Base-by-base conservation (phyloP, 495 filamentous ascomycete genomes). In the Lophiotrema nucula region DNA sequence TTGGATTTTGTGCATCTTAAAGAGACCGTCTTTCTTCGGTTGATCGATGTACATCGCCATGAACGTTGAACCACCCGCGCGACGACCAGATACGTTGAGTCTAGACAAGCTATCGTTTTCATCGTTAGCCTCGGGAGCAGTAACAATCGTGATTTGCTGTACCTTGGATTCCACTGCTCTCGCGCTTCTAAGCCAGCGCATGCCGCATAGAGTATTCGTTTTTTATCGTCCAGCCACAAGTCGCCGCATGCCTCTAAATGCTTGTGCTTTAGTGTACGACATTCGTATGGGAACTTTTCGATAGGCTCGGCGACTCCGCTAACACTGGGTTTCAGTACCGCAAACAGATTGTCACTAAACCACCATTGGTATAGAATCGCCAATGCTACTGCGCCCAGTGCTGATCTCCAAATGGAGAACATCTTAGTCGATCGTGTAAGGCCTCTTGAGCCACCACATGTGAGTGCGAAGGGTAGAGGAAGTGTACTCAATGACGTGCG, bases 181-280 rank as follows among this genome's bases (percentile, higher is more conserved):
- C 70, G 61, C 12, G 49, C 53, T 31, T 43, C 24, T 15, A 64
- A 63, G n/a, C 66, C 65, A 16, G 71, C 65, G 53, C 73, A 74
- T 2, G 72, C 67, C 23, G 72, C 68, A 38, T 73, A 76, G 11
- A 76, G 58, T 41, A 65, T 58, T 13, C 74, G 66, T 1, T 55
- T 67, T 22, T 53, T 26, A 2, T 72, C 61, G 48, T 74, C 69
- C 11, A 76, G 56, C 69, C 69, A 76, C 67, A 75, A 63, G 47
- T 76, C 73, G 53, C 74, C 72, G 51, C 73, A 77, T 38, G 60
- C 67, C 23, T 71, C 69, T 0, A 77, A 55, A 15, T 71, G 67
- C n/a, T 67, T 59, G 37, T 55, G 52, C 16, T 33, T 21, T n/a
- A 55, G 38, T 8, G n/a, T 15, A 4, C 38, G 22, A 35, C 52